Conservation (phyloP, 1,284 basidiomycete genomes). For the Rhodotorula sp. region DNA sequence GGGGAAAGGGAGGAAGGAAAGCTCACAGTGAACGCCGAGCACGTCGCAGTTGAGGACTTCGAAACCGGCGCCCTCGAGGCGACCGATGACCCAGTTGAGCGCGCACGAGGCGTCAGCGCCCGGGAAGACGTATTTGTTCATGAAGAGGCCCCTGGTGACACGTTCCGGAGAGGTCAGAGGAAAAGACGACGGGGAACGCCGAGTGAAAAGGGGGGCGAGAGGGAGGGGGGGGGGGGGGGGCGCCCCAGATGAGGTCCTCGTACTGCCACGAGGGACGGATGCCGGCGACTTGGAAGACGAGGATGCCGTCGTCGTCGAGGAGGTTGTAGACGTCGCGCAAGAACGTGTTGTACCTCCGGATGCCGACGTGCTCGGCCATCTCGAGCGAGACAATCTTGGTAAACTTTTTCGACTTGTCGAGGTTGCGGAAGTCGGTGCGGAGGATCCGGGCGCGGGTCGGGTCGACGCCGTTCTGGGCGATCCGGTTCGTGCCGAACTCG, state of each 20-base stretch:
- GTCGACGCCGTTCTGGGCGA: constrained; percentile 73
- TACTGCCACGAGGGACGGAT: constrained; percentile 93
- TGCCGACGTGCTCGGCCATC: constrained; percentile 99
- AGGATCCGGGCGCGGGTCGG: constrained; percentile 82
- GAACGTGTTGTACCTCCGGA: constrained; percentile 88
- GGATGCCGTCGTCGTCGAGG: constrained; percentile 88
- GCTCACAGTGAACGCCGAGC: constrained; percentile 56
- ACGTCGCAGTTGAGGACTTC: constrained; percentile 97
- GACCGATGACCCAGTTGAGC: constrained; percentile 88
- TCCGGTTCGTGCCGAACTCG: constrained; percentile 85
- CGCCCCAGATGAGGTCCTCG: constrained; percentile 92
- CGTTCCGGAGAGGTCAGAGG: neutral
- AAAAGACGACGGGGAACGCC: neutral
- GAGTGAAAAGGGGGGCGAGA: neutral
- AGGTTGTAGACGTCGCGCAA: constrained; percentile 88
- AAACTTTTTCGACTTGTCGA: constrained; percentile 75
- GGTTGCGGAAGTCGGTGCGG: constrained; percentile 92
- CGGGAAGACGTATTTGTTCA: constrained; percentile 72
- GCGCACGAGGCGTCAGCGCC: constrained; percentile 95
- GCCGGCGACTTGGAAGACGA: constrained; percentile 96
- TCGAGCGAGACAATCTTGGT: constrained; percentile 96
- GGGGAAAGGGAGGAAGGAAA: too few species aligned
- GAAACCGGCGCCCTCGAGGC: constrained; percentile 85
- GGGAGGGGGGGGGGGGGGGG: constrained; percentile 11
- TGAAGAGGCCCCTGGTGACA: constrained; percentile 69